A percentile compares a stretch with the other conserved stretches of the same genome.
These are phyloP conservation scores for Mortierella sp. DNA, from an alignment of 371 early-diverging fungal genomes.

Conservation along the genomic window DNA sequence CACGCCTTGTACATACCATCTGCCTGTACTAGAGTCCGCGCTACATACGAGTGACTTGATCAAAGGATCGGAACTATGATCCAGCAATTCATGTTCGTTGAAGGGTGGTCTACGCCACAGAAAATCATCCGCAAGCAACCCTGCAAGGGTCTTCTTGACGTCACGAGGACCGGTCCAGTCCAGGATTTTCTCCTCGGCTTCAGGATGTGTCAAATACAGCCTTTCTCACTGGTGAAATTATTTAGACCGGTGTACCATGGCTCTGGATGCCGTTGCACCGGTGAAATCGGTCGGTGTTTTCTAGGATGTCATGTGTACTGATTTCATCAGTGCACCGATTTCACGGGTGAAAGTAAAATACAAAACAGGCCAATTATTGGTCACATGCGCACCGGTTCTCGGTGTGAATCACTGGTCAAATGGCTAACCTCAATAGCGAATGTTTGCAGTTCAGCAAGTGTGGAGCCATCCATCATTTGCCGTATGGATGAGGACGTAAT, in stretches of 20 bases:
- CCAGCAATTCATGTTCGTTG: slow-evolving; percentile 17
- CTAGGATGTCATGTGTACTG: too few species aligned
- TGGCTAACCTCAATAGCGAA: slow-evolving; percentile 4
- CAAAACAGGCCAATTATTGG: too few species aligned
- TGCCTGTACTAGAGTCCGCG: background rate
- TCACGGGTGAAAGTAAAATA: too few species aligned
- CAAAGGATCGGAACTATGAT: slow-evolving; percentile 16
- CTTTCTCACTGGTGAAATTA: too few species aligned
- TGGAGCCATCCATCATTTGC: slow-evolving; percentile 7
- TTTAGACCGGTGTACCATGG: too few species aligned
- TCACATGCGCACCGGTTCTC: too few species aligned
- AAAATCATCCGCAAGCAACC: slow-evolving; percentile 10
- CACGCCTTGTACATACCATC: slow-evolving; percentile 10
- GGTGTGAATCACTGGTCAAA: too few species aligned
- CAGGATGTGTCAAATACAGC: too few species aligned
- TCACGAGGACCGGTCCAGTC: background rate
- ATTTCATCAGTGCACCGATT: too few species aligned
- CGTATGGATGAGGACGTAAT: slow-evolving; percentile 2
- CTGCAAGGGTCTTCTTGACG: background rate
- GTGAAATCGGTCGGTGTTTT: too few species aligned
- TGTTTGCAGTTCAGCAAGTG: slow-evolving; percentile 6
- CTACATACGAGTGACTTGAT: slow-evolving; percentile 18
- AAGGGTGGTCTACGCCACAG: slow-evolving; percentile 10
- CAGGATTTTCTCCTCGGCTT: slow-evolving; percentile 5
- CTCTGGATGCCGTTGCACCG: too few species aligned